These are phyloP conservation scores for Neofusicoccum sp. DNA, from an alignment of 2,329 filamentous ascomycete genomes.

Conservation along the genomic window DNA sequence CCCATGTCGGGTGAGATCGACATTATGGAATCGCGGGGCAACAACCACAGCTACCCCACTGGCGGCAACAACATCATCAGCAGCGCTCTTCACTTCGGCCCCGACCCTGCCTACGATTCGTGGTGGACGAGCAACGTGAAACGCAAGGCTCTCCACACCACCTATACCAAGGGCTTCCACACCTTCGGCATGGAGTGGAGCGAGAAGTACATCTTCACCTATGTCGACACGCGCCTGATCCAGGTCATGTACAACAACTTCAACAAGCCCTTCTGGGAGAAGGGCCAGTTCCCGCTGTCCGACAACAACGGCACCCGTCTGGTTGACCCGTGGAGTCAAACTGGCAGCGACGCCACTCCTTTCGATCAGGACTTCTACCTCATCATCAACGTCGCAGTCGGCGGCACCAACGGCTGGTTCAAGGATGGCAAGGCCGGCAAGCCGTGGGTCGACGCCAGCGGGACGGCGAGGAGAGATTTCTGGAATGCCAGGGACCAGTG, in stretches of 20 bases:
- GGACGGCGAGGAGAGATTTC: conserved; percentile 71
- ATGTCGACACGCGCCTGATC: conserved; percentile 74
- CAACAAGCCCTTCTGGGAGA: conserved; percentile 64
- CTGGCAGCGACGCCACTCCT: conserved; percentile 62
- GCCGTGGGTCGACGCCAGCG: conserved; percentile 72
- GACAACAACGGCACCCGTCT: conserved; percentile 66
- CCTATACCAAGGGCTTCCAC: conserved; percentile 68
- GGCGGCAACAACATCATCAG: conserved; percentile 80
- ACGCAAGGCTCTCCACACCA: conserved; percentile 70
- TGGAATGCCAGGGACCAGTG: conserved; percentile 67
- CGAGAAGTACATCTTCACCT: conserved; percentile 84
- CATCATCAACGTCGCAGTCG: conserved; percentile 73
- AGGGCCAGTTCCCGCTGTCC: conserved; percentile 64
- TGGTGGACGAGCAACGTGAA: conserved; percentile 86
- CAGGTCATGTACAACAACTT: conserved; percentile 79
- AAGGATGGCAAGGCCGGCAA: conserved; percentile 68
- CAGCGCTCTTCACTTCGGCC: conserved; percentile 80
- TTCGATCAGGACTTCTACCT: conserved; percentile 77
- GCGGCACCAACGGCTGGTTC: conserved; percentile 82
- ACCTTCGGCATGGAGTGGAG: conserved; percentile 84
- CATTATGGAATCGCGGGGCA: conserved; percentile 76
- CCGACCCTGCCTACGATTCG: conserved; percentile 66
- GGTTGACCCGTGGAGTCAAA: conserved; percentile 62
- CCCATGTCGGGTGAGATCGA: conserved; percentile 81
- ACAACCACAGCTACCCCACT: conserved; percentile 72